phyloP scores from a whole-genome alignment of 768 basidiomycete species.

The Inosperma sp. region DNA sequence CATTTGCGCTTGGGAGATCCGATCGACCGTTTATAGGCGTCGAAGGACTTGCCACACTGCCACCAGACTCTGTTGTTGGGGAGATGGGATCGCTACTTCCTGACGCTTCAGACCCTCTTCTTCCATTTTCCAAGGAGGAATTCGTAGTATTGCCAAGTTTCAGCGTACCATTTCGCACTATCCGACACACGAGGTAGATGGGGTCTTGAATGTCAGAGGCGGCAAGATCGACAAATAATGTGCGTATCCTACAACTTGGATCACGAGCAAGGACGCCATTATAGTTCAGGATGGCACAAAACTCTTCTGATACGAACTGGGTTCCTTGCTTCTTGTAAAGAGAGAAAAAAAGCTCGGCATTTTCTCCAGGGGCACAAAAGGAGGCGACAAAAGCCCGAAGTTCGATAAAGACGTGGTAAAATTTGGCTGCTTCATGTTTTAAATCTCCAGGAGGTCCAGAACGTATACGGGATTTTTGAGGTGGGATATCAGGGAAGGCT shows the following conservation, averaged over 20 bases:
- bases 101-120: slow-evolving; percentile 54
- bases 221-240: slow-evolving; percentile 88
- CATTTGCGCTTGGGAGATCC: slow-evolving; percentile 26
- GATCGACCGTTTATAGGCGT: slow-evolving; percentile 24
- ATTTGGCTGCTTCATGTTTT: slow-evolving; percentile 54
- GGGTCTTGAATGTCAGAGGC: slow-evolving; percentile 80
- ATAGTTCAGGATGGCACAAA: slow-evolving; percentile 83
- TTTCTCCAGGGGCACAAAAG: slow-evolving; percentile 86
- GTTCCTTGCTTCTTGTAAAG: slow-evolving; percentile 80
- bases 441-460: slow-evolving; percentile 31
- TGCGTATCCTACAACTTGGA: slow-evolving; percentile 69
- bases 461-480: slow-evolving; percentile 36
- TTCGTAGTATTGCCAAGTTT: slow-evolving; percentile 62
- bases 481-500: slow-evolving; percentile 58
- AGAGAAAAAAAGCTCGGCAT: slow-evolving; percentile 90
- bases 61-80: slow-evolving; percentile 11
- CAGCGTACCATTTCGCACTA: slow-evolving; percentile 82
- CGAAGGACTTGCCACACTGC: not conserved
- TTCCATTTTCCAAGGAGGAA: slow-evolving; percentile 42
- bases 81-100: slow-evolving; percentile 33
- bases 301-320: slow-evolving; percentile 92
- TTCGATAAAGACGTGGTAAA: slow-evolving; percentile 89
- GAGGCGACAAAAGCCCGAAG: slow-evolving; percentile 89
- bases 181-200: slow-evolving; percentile 84
- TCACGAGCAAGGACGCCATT: slow-evolving; percentile 85